phyloP scores from a whole-genome alignment of 2,329 filamentous ascomycete species.

The Taxawa tesnikishii region DNA sequence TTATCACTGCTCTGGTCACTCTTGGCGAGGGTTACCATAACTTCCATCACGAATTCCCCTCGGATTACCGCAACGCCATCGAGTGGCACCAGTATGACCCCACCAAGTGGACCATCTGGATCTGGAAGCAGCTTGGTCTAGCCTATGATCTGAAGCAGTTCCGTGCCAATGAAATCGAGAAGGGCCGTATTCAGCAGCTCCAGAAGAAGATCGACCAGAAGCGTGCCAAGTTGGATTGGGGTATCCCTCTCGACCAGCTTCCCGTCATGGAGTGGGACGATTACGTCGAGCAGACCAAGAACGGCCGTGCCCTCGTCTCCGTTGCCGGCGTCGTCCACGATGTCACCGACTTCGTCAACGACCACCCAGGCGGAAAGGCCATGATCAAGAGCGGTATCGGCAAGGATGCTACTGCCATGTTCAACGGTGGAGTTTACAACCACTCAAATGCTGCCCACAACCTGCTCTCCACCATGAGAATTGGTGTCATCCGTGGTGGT shows the following conservation, averaged over 20 bases:
- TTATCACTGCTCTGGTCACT: constrained; percentile 74
- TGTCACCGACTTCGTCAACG: constrained; percentile 71
- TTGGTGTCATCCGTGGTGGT: constrained; percentile 74
- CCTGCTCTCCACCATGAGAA: constrained; percentile 74
- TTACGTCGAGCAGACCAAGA: constrained; percentile 65
- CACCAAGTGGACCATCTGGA: constrained; percentile 80
- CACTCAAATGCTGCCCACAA: constrained; percentile 88
- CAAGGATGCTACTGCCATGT: constrained; percentile 81
- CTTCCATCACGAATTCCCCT: constrained; percentile 92
- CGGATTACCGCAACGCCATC: constrained; percentile 85
- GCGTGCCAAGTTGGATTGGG: constrained; percentile 74
- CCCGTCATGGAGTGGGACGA: constrained; percentile 81
- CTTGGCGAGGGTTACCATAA: constrained; percentile 88
- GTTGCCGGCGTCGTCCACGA: constrained; percentile 81
- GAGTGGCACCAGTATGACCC: constrained; percentile 87
- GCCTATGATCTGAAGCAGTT: constrained; percentile 85
- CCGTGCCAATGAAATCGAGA: constrained; percentile 83
- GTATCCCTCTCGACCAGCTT: constrained; percentile 70
- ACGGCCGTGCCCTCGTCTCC: constrained; percentile 63
- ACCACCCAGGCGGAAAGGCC: constrained; percentile 81
- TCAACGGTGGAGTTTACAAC: constrained; percentile 83
- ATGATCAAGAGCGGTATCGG: constrained; percentile 73
- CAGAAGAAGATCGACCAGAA: constrained; percentile 92
- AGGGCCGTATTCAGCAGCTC: constrained; percentile 75
- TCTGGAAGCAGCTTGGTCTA: constrained; percentile 72